These are phyloP conservation scores for Beauveria medogensis DNA, from an alignment of 2,329 filamentous ascomycete genomes.

Conservation along the genomic window DNA sequence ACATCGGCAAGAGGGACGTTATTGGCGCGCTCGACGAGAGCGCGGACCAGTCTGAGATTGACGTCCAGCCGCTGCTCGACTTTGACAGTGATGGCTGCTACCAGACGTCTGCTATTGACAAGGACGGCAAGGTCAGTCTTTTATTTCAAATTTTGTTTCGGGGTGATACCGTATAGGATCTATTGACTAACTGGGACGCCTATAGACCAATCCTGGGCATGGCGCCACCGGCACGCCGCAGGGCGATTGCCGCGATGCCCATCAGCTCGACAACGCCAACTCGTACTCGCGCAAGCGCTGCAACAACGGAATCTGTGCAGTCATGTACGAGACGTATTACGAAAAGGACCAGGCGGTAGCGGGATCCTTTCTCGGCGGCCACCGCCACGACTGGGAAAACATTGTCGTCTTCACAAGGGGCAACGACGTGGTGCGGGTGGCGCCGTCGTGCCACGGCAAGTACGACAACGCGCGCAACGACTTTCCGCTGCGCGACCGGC, in stretches of 20 bases:
- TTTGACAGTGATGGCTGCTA: conserved; percentile 35
- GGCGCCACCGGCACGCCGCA: conserved; percentile 21
- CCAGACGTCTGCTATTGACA: conserved; percentile 38
- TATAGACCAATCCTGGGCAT: conserved; percentile 19
- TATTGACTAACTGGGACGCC: conserved; percentile 1
- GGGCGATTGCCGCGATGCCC: conserved; percentile 23
- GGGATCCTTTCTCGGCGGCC: conserved; percentile 25
- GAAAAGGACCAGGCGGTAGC: conserved; percentile 34
- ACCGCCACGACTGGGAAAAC: conserved; percentile 36
- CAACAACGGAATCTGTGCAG: conserved; percentile 26
- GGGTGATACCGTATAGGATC: not conserved
- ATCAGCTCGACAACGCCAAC: conserved; percentile 24
- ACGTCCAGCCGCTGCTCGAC: conserved; percentile 30
- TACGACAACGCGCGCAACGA: conserved; percentile 19
- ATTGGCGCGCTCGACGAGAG: conserved; percentile 23
- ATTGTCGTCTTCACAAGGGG: conserved; percentile 25
- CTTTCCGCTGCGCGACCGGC: conserved; percentile 16
- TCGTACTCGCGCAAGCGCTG: conserved; percentile 24
- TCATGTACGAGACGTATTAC: conserved; percentile 31
- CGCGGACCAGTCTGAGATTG: conserved; percentile 26
- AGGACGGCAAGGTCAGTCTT: conserved; percentile 21
- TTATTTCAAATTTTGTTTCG: not conserved
- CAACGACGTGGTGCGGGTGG: conserved; percentile 19
- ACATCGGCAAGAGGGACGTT: conserved; percentile 18
- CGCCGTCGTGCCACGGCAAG: conserved; percentile 21